A percentile compares a stretch with the other conserved stretches of the same genome.
phyloP scores from a whole-genome alignment of 192 early-diverging fungal species.

The Geranomyces michiganensis region DNA sequence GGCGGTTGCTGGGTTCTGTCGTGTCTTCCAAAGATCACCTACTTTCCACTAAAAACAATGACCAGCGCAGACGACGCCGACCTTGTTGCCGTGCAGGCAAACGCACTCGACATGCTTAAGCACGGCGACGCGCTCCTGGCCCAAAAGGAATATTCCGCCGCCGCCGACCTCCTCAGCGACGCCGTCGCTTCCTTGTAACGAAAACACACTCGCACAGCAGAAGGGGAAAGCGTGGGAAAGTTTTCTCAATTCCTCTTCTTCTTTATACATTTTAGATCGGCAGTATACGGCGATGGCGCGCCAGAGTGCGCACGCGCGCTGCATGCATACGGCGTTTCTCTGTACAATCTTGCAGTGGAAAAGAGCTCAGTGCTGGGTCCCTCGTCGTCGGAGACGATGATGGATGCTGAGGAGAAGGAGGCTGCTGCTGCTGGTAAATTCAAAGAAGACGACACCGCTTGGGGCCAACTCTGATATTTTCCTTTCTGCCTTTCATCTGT shows the following conservation, averaged over 20 bases:
- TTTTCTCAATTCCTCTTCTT: not conserved
- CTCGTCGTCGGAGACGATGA: not conserved
- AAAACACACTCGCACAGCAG: not conserved
- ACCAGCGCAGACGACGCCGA: constrained; percentile 8
- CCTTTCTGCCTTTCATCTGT: no score
- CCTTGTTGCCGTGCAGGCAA: constrained; percentile 7
- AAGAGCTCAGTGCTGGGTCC: constrained; percentile 24
- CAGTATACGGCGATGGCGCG: constrained; percentile 29
- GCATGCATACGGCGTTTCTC: constrained; percentile 25
- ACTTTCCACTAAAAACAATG: not conserved
- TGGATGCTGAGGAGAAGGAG: constrained; percentile 10
- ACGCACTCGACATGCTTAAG: constrained; percentile 15
- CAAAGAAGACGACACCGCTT: no score
- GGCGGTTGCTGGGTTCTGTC: no score
- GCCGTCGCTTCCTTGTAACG: constrained; percentile 28
- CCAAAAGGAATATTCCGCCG: constrained; percentile 15
- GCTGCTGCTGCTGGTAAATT: constrained; percentile 18
- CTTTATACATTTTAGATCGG: no score
- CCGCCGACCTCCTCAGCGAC: constrained; percentile 13
- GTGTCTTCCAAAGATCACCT: no score
- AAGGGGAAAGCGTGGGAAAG: not conserved
- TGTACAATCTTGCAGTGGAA: constrained; percentile 28
- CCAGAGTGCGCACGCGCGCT: constrained; percentile 29
- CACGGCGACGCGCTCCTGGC: constrained; percentile 7
- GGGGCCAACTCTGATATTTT: no score